Evolutionary conservation across 345 rosid genomes (phyloP).

Genomic region (Capsella bursapastoris): DNA sequence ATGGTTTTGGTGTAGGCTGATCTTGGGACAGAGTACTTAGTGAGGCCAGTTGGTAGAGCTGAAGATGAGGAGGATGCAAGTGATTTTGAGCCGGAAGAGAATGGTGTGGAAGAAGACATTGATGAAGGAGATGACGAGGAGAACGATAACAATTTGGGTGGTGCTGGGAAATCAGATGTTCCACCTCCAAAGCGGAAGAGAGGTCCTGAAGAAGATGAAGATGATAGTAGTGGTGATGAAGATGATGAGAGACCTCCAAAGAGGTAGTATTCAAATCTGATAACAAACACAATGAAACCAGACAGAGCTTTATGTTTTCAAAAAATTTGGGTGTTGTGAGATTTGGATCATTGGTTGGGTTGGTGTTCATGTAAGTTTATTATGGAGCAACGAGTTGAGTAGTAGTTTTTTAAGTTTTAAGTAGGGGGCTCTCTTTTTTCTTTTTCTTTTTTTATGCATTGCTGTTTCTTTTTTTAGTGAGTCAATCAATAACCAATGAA

Average conservation of each 20-base stretch:
- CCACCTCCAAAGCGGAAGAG: conserved; percentile 79
- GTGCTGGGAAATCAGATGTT: conserved; percentile 64
- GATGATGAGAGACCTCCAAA: conserved; percentile 89
- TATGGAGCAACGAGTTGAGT: conserved; percentile 33
- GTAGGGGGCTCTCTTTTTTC: conserved; percentile 12
- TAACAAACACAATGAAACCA: conserved; percentile 8
- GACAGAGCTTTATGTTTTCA: conserved; percentile 17
- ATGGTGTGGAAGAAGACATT: conserved; percentile 64
- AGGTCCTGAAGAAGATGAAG: conserved; percentile 55
- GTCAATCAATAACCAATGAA: conserved; percentile 42
- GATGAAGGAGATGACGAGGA: conserved; percentile 62
- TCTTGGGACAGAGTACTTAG: conserved; percentile 82
- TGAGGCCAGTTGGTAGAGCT: conserved; percentile 74
- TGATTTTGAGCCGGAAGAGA: conserved; percentile 86
- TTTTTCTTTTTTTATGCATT: conserved; percentile 9
- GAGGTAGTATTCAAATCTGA: conserved; percentile 58
- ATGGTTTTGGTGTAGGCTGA: conserved; percentile 53
- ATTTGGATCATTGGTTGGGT: conserved; percentile 46
- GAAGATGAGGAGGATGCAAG: conserved; percentile 95
- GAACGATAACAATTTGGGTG: conserved; percentile 52
- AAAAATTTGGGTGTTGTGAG: conserved; percentile 32
- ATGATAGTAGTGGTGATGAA: conserved; percentile 68
- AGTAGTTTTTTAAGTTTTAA: conserved; percentile 30
- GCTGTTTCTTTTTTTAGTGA: conserved; percentile 28
- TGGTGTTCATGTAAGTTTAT: conserved; percentile 43